phyloP scores from a whole-genome alignment of 257 asterid species.

The Handroanthus guayacan region DNA sequence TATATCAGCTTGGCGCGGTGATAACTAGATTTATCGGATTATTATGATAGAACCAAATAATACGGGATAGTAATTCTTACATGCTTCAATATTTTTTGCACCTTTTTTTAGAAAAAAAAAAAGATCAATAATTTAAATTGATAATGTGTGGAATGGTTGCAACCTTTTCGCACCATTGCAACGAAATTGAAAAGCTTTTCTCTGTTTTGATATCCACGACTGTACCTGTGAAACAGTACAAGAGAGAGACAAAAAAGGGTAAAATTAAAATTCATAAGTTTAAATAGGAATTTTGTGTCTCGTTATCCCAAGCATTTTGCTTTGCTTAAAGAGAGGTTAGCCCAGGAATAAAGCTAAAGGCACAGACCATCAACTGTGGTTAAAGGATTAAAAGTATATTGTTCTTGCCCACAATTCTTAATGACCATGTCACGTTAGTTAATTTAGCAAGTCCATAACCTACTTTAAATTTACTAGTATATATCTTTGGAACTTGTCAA shows the following conservation, averaged over 20 bases:
- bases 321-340: conserved; percentile 69
- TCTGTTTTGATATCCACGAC: no score
- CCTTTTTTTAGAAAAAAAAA: no score
- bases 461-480: not conserved
- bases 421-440: not conserved
- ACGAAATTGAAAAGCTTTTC: no score
- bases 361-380: conserved; percentile 42
- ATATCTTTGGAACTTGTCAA: not conserved
- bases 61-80: no score
- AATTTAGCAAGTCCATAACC: not conserved
- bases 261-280: not conserved
- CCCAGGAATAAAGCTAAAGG: conserved; percentile 63
- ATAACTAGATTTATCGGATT: no score
- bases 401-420: conserved; percentile 41
- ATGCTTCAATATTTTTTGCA: no score
- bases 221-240: not conserved
- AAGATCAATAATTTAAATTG: no score
- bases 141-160: no score
- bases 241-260: conserved; percentile 12
- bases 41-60: no score
- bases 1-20: no score
- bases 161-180: no score
- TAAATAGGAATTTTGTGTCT: conserved; percentile 30
- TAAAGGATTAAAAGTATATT: conserved; percentile 47
- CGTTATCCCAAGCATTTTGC: conserved; percentile 58